Evolutionary conservation across 306 rosid genomes (phyloP).

Genomic region (Pterocarpus macrocarpus): DNA sequence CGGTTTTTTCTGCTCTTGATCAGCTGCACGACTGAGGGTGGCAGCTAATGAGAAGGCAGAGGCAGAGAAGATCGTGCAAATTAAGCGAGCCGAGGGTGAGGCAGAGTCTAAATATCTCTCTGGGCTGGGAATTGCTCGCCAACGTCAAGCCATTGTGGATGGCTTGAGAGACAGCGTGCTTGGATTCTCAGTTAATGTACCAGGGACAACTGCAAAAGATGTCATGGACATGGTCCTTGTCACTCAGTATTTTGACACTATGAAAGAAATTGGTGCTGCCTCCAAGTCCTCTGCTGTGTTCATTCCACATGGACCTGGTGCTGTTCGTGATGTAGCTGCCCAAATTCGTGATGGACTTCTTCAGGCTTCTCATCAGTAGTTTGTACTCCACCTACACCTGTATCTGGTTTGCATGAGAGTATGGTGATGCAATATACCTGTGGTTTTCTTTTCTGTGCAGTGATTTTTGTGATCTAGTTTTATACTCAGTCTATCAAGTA

Average conservation of each 20-base stretch:
- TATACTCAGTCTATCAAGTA: conserved; percentile 3
- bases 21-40: conserved; percentile 92
- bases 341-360: conserved; percentile 97
- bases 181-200: conserved; percentile 90
- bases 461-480: conserved; percentile 29
- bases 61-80: conserved; percentile 91
- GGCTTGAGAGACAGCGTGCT: conserved; percentile 93
- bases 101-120: conserved; percentile 92
- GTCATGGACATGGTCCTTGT: conserved; percentile 99
- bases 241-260: conserved; percentile 94
- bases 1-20: conserved; percentile 26
- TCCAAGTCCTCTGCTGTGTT: conserved; percentile 95
- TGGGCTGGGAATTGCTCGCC: conserved; percentile 93
- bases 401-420: conserved; percentile 29
- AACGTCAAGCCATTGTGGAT: conserved; percentile 95
- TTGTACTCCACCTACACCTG: conserved; percentile 15
- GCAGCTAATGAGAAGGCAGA: conserved; percentile 97
- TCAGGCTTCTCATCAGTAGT: conserved; percentile 68
- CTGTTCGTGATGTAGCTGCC: conserved; percentile 84
- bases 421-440: conserved; percentile 17
- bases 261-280: conserved; percentile 95
- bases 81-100: conserved; percentile 94
- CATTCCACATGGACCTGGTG: conserved; percentile 97
- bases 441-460: conserved; percentile 27
- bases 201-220: conserved; percentile 89